Percentiles rank a stretch among this genome's conserved stretches.
These are phyloP conservation scores for Psophocarpus tetragonolobus DNA, from an alignment of 306 rosid species.

Conservation along the genomic window DNA sequence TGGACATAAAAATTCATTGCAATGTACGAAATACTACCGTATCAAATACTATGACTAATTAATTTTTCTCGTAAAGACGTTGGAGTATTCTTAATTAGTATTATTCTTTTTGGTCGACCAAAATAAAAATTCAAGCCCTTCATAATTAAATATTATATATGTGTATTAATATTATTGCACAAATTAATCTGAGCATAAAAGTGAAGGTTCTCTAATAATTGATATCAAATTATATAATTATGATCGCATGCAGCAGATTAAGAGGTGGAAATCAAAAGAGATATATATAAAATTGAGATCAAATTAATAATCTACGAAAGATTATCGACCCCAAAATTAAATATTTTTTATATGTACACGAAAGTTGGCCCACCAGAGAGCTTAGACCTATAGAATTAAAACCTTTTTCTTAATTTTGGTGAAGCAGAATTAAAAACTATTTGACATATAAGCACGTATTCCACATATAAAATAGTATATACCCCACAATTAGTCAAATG, in stretches of 20 bases:
- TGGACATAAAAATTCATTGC: neutral
- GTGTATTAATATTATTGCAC: neutral
- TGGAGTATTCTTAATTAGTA: neutral
- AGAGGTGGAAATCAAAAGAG: slow-evolving; percentile 4
- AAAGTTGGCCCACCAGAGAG: neutral
- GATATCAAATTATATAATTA: neutral
- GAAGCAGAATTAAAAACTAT: neutral
- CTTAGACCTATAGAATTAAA: neutral
- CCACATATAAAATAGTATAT: neutral
- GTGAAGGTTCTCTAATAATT: neutral
- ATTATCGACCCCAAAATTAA: neutral
- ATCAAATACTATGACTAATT: neutral
- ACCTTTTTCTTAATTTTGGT: too few species aligned
- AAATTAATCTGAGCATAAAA: neutral
- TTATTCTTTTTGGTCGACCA: neutral
- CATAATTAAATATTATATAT: neutral
- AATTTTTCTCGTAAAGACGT: neutral
- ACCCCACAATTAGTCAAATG: slow-evolving; percentile 24
- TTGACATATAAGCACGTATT: neutral
- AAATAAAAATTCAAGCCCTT: neutral
- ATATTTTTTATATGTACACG: neutral
- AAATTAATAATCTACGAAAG: neutral
- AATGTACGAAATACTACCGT: neutral
- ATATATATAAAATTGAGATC: neutral
- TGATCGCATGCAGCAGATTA: neutral